These are phyloP conservation scores for Solanum habrochaites DNA, from an alignment of 257 asterid genomes.

Conservation along the genomic window DNA sequence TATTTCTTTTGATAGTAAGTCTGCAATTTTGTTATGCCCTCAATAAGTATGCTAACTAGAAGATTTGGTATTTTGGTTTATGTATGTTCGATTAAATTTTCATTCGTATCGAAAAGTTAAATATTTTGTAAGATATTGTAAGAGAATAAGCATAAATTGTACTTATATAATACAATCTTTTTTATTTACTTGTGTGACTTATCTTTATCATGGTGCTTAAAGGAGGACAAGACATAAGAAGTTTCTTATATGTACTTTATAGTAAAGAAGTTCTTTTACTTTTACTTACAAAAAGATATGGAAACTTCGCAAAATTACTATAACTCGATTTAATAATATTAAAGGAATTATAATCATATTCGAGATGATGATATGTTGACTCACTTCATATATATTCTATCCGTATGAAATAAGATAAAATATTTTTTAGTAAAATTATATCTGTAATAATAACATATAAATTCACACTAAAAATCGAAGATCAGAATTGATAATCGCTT, in stretches of 20 bases:
- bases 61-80: not conserved
- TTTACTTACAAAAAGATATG: not conserved
- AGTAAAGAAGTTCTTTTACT: not conserved
- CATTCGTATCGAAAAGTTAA: not conserved
- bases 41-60: not conserved
- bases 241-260: not conserved
- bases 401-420: no score
- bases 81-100: accelerated
- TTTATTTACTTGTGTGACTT: not conserved
- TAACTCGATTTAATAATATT: not conserved
- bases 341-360: no score
- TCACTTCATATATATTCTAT: no score
- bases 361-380: no score
- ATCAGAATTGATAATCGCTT: not conserved
- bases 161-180: not conserved
- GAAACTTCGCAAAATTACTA: not conserved
- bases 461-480: not conserved
- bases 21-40: no score
- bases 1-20: no score
- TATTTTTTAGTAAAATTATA: not conserved
- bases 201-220: no score
- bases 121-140: not conserved
- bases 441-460: not conserved
- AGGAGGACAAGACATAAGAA: not conserved
- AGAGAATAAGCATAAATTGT: not conserved